A percentile compares a stretch with the other conserved stretches of the same genome.
Conservation (phyloP, 805 yeast genomes). For the Yamadazyma paraphyllophila region DNA sequence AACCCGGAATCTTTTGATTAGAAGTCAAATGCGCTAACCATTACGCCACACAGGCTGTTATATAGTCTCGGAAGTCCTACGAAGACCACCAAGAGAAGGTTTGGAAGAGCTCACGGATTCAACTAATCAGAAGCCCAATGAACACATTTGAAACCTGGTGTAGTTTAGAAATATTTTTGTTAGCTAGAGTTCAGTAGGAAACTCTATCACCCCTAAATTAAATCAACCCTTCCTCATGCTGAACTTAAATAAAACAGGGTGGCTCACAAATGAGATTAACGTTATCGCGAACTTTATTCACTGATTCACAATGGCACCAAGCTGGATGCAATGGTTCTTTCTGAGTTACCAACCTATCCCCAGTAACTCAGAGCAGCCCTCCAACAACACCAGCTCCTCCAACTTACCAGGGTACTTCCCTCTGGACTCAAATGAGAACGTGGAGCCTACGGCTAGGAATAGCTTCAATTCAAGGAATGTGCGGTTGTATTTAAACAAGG, state of each 20-base stretch:
- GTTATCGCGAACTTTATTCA: not conserved
- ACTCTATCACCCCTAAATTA: not conserved
- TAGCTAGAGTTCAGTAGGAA: too few relatives aligned
- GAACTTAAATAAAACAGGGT: not conserved
- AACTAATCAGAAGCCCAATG: too few relatives aligned
- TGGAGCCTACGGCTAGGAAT: conserved; percentile 13
- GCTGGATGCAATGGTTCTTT: conserved; percentile 3
- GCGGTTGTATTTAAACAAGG: conserved; percentile 2
- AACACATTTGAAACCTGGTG: too few relatives aligned
- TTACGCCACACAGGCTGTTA: conserved; percentile 58
- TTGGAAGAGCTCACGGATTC: too few relatives aligned
- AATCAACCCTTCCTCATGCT: not conserved
- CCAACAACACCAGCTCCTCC: not conserved
- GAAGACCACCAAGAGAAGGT: not conserved
- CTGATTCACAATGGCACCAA: conserved; percentile 1
- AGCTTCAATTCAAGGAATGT: conserved; percentile 20
- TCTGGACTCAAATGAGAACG: conserved; percentile 12
- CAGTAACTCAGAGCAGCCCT: not conserved
- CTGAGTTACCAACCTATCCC: conserved; percentile 9
- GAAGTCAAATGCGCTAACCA: too few relatives aligned
- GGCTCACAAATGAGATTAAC: not conserved
- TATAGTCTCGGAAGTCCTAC: not conserved
- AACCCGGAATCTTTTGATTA: too few relatives aligned
- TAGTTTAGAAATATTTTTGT: too few relatives aligned
- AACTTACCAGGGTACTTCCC: conserved; percentile 25